These are phyloP conservation scores for Colletotrichum orchidophilum DNA, from an alignment of 2,329 filamentous ascomycete genomes.

Conservation along the genomic window DNA sequence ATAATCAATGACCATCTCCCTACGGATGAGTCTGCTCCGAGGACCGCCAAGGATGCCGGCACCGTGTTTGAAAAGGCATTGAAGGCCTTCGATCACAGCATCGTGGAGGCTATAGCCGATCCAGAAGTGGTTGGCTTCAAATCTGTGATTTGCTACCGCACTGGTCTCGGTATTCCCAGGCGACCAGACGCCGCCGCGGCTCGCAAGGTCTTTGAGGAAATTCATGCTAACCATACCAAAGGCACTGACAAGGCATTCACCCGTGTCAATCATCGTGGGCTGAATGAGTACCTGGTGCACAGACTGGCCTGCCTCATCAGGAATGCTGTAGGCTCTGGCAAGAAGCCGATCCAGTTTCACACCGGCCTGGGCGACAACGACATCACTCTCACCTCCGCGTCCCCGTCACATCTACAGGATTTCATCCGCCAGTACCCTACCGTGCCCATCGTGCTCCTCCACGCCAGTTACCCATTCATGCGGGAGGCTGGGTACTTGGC, in stretches of 20 bases:
- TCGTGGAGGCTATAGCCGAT: conserved; percentile 69
- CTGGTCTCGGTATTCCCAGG: conserved; percentile 70
- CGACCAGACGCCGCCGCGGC: conserved; percentile 53
- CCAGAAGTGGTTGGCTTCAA: conserved; percentile 82
- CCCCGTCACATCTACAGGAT: conserved; percentile 78
- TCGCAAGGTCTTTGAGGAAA: conserved; percentile 48
- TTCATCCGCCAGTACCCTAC: conserved; percentile 75
- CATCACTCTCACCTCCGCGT: conserved; percentile 74
- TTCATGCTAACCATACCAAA: conserved; percentile 43
- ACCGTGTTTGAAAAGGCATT: conserved; percentile 47
- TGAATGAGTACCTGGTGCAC: conserved; percentile 78
- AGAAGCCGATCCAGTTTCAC: conserved; percentile 85
- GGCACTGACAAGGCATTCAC: conserved; percentile 48
- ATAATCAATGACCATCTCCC: conserved; percentile 61
- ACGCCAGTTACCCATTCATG: conserved; percentile 84
- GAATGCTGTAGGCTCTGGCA: conserved; percentile 50
- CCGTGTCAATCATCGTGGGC: conserved; percentile 67
- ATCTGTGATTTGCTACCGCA: conserved; percentile 83
- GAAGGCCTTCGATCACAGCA: conserved; percentile 50
- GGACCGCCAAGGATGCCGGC: conserved; percentile 37
- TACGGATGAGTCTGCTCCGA: conserved; percentile 38
- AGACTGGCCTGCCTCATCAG: conserved; percentile 68
- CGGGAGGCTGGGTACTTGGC: conserved; percentile 83
- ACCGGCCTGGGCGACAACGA: conserved; percentile 86
- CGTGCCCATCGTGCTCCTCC: conserved; percentile 80